Evolutionary conservation across 2,329 filamentous ascomycete genomes (phyloP), one percentile per base, ranked within the genome.

Genomic region (Penicillium expansum): DNA sequence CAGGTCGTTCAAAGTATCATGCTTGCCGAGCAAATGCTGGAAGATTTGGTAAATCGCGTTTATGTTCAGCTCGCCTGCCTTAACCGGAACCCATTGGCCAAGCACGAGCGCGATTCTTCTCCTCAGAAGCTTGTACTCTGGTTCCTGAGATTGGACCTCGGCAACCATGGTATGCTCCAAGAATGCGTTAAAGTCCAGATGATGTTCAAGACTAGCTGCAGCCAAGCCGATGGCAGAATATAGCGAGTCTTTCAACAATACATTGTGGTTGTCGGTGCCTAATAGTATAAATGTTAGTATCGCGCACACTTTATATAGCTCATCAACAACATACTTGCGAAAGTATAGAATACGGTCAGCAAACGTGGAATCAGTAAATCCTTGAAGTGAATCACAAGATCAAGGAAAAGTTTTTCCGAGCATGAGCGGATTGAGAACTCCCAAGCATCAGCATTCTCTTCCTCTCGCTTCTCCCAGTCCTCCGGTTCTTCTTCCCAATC

Each of bases 401-500:
- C 92, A 64, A 97, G 82, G 74, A 97, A 96, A 14, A 99, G 81
- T 74, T 92, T 95, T 74, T 99, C 94, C 0, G 94, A 88, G 70
- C 93, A 97, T 2, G 92, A 91, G 32, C 93, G 86, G 52, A 97
- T 88, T 57, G 93, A 90, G 78, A 92, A 97, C 68, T 97, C 92
- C 83, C 90, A 97, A 1, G 89, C 90, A 64, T 91, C 90, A 35
- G 89, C 87, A 57, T 90, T 85, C 58, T 88, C 89, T 67, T 95
- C 91, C 77, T 97, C 92, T 67, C 88, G 86, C 62, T 90, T 87
- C 73, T 97, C 93, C 92, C 94, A 99, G 52, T 95, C 92, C 72
- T 99, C 91, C 0, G 93, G 91, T 56, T 96, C 92, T 69, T 95
- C 89, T 70, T 95, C 89, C 94, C 94, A 99, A 56, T 91, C 89